Base-by-base conservation (phyloP, 305 asterid species). In the Fraxinus dipetala region DNA sequence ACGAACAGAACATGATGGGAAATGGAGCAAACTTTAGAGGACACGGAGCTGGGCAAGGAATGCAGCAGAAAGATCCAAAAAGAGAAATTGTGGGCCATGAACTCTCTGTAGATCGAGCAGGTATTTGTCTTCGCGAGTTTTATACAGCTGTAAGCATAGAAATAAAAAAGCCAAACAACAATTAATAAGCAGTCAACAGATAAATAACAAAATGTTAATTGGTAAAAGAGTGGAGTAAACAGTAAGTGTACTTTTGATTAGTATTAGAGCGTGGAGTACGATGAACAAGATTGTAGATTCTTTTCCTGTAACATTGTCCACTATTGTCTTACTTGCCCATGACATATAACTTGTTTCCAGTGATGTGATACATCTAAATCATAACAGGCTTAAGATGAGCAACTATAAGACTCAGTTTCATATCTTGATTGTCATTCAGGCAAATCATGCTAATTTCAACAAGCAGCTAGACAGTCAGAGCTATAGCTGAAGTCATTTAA, bases 101-200 rank as follows among this genome's bases (percentile, higher is more conserved):
- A 95, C 93, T 84, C 97, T 89, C 91, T 94, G 99, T 80, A 95
- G 88, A 83, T 95, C 99, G 61, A 94, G 96, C 88, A 95, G 87
- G 81, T 92, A 95, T 83, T 94, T 95, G 77, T 95, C 97, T 79
- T 95, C 98, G 0, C 93, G 90, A 43, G 96, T 92, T 87, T 95
- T 94, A 91, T 92, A 95, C 11, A 95, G 97, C 99, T 95, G 91
- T 48, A 85, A 86, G 35, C 80, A 86, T 2, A 18, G 72, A 81
- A 40, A 6, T 32, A 22, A 65, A 79, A 40, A 20, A 70, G 31
- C 67, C 61, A 63, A 65, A 1, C 35, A 76, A 65, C 78, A n/a
- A 61, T 14, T 34, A 20, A 18, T 6, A 20, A 59, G 30, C 26
- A 59, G 69, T 51, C 61, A 48, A 48, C 20, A 48, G 18, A 48